phyloP scores from a whole-genome alignment of 805 yeast species.

The Kluyveromyces lactis region DNA sequence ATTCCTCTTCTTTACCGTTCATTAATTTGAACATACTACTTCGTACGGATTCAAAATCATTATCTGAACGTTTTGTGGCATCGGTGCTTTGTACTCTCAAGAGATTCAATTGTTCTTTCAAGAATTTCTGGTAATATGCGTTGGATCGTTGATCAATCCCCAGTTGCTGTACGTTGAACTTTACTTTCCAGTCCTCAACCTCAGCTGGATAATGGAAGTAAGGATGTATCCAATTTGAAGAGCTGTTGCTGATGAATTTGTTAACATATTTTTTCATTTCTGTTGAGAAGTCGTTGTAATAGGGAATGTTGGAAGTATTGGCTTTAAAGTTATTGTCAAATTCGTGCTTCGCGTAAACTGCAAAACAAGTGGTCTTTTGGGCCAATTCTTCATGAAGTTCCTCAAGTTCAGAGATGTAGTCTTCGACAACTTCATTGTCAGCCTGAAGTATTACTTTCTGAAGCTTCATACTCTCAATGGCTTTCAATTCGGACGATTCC shows the following conservation, averaged over 20 bases:
- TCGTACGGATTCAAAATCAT: background rate
- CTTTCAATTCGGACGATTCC: slow-evolving; percentile 19
- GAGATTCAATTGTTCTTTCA: slow-evolving; percentile 20
- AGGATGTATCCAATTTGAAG: slow-evolving; percentile 13
- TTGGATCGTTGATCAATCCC: slow-evolving; percentile 10
- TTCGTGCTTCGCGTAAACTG: background rate
- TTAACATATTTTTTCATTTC: slow-evolving; percentile 40
- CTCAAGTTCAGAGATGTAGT: slow-evolving; percentile 1
- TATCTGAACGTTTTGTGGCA: slow-evolving; percentile 6
- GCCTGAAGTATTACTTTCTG: slow-evolving; percentile 8
- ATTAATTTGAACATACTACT: background rate
- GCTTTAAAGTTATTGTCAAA: slow-evolving; percentile 1
- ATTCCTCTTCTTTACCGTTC: slow-evolving; percentile 3
- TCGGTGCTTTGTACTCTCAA: slow-evolving; percentile 17
- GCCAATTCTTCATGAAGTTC: background rate
- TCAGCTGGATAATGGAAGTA: slow-evolving; percentile 22
- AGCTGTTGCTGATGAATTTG: slow-evolving; percentile 24
- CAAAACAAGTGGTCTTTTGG: background rate
- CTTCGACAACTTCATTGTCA: background rate
- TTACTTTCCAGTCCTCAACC: slow-evolving; percentile 31
- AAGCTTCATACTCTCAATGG: slow-evolving; percentile 12
- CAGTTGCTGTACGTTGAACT: slow-evolving; percentile 23
- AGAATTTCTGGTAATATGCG: slow-evolving; percentile 15
- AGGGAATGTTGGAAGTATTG: background rate
- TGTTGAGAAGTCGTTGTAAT: slow-evolving; percentile 21